Evolutionary conservation across 2,329 filamentous ascomycete genomes (phyloP).

Genomic region (Hysterium pulicare): DNA sequence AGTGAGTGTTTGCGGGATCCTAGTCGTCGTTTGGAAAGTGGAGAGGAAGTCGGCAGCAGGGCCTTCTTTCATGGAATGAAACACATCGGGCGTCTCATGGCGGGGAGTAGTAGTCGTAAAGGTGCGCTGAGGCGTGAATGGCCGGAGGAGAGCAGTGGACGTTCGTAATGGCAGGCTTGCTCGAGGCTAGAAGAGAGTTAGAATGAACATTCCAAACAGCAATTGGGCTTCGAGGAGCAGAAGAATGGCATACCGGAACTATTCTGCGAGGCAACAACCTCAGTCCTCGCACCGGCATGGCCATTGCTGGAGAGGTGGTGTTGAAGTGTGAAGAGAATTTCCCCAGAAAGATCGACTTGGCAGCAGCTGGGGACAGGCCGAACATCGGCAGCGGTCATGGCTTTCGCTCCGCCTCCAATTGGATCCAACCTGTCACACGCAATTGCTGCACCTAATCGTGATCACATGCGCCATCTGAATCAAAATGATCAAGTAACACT

Average conservation of each 20-base stretch:
- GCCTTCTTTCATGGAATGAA: constrained; percentile 62
- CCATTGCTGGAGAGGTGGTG: constrained; percentile 27
- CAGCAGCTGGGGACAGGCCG: no score
- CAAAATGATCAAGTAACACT: no score
- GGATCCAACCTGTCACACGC: no score
- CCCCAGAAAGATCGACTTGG: neutral
- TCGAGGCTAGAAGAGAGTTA: constrained; percentile 17
- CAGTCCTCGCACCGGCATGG: constrained; percentile 35
- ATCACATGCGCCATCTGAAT: no score
- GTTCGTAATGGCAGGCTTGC: constrained; percentile 23
- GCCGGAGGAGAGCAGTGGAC: constrained; percentile 21
- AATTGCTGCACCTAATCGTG: no score
- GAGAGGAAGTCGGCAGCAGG: constrained; percentile 67
- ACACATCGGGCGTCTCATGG: constrained; percentile 39
- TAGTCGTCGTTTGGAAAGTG: constrained; percentile 53
- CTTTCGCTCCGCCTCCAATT: no score
- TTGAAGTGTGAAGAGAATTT: constrained; percentile 11
- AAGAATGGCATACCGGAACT: constrained; percentile 22
- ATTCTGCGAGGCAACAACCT: constrained; percentile 30
- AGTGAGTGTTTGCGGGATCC: constrained; percentile 71
- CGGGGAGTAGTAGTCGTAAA: constrained; percentile 23
- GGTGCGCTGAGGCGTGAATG: constrained; percentile 20
- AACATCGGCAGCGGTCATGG: neutral
- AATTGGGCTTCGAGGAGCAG: constrained; percentile 1
- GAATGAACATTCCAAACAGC: neutral